Conservation (phyloP, 306 rosid genomes). For the Prunus fruticosa region DNA sequence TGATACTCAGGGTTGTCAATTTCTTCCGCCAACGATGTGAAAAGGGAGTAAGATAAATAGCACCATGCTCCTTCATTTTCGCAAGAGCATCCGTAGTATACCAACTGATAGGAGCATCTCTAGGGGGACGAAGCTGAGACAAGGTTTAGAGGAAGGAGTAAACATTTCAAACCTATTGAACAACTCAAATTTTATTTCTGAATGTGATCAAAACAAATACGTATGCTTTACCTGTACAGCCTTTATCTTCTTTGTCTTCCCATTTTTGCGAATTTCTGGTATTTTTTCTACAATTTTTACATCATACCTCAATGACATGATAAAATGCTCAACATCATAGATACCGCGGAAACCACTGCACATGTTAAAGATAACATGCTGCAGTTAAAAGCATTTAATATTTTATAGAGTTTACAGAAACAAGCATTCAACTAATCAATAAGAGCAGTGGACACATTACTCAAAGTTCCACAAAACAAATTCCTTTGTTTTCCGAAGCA, state of each 20-base stretch:
- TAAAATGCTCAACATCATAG: conserved; percentile 94
- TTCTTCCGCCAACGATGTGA: conserved; percentile 99
- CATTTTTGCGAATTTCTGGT: conserved; percentile 73
- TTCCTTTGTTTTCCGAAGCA: background rate
- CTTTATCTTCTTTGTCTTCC: conserved; percentile 84
- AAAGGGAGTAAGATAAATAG: conserved; percentile 92
- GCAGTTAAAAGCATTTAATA: background rate
- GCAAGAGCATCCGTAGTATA: conserved; percentile 72
- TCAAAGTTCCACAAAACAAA: background rate
- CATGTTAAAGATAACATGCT: conserved; percentile 10
- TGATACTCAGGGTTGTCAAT: conserved; percentile 89
- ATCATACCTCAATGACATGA: conserved; percentile 70
- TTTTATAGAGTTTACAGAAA: background rate
- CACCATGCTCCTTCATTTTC: conserved; percentile 92
- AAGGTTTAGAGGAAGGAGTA: conserved; percentile 3
- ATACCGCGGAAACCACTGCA: conserved; percentile 91
- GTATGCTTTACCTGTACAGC: conserved; percentile 66
- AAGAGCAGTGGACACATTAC: background rate
- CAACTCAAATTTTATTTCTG: conserved; percentile 13
- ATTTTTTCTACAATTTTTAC: conserved; percentile 79
- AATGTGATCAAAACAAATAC: conserved; percentile 4
- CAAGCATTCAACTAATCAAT: background rate
- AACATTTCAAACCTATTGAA: conserved; percentile 19
- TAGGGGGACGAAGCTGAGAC: conserved; percentile 78
- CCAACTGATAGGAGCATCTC: conserved; percentile 94